These are phyloP conservation scores for Cenchrus fungigraminus DNA, from an alignment of 176 grass and related monocot species.

Conservation along the genomic window DNA sequence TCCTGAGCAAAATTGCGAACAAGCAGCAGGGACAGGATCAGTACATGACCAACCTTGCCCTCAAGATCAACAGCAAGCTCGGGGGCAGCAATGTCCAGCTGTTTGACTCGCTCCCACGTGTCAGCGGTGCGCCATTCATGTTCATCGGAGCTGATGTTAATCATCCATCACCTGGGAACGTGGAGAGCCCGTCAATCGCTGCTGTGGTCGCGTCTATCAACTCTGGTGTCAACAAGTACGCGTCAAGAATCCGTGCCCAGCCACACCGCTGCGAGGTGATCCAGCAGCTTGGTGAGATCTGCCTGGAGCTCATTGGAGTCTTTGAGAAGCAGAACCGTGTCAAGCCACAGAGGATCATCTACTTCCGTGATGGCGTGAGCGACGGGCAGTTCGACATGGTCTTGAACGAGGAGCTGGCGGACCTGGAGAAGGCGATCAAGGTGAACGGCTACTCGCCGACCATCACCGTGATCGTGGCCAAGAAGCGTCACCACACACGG, in stretches of 20 bases:
- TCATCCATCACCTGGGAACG: conserved; percentile 51
- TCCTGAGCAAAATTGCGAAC: conserved; percentile 44
- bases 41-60: conserved; percentile 59
- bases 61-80: conserved; percentile 71
- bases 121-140: conserved; percentile 49
- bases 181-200: conserved; percentile 59
- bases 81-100: conserved; percentile 64
- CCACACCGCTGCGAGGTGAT: conserved; percentile 50
- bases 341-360: conserved; percentile 55
- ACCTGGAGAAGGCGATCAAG: conserved; percentile 40
- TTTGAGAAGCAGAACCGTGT: conserved; percentile 31
- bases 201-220: conserved; percentile 58
- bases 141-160: conserved; percentile 73
- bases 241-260: conserved; percentile 49
- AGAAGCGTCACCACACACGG: conserved; percentile 65
- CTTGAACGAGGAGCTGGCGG: conserved; percentile 49
- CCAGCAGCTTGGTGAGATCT: conserved; percentile 39
- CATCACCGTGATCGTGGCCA: conserved; percentile 62
- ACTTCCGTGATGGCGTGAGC: conserved; percentile 72
- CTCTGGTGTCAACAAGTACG: conserved; percentile 49
- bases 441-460: conserved; percentile 44
- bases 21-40: conserved; percentile 38
- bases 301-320: conserved; percentile 42
- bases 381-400: conserved; percentile 62
- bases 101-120: conserved; percentile 41